Conservation (phyloP, 441 rosid genomes). For the Theobroma grandiflorum region DNA sequence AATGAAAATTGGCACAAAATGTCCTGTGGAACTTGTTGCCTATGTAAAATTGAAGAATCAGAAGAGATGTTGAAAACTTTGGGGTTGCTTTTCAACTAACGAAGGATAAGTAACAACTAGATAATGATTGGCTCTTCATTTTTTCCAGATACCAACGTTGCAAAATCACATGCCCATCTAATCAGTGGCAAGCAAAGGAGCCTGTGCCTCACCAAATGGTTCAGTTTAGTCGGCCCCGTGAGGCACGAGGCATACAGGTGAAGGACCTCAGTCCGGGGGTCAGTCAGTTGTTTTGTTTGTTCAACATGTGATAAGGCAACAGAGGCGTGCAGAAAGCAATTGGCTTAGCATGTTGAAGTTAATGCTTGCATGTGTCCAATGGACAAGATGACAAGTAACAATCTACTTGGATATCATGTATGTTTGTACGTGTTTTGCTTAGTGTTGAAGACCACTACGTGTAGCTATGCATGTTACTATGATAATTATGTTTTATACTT, state of each 20-base stretch:
- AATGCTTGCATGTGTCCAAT: too few species aligned
- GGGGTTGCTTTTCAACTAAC: background rate
- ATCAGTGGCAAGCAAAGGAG: slow-evolving; percentile 11
- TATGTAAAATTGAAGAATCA: background rate
- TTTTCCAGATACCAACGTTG: background rate
- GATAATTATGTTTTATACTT: too few species aligned
- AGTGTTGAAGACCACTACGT: too few species aligned
- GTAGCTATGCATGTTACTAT: too few species aligned
- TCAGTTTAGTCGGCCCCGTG: slow-evolving; percentile 15
- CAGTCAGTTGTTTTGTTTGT: background rate
- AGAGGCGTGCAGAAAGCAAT: slow-evolving; percentile 19
- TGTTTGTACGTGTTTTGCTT: too few species aligned
- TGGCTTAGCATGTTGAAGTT: background rate
- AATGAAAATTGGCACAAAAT: background rate
- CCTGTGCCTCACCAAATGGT: background rate
- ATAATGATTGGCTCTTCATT: background rate
- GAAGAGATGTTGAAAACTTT: background rate
- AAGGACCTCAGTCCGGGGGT: background rate
- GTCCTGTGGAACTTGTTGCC: background rate
- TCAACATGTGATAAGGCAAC: slow-evolving; percentile 10
- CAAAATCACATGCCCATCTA: background rate
- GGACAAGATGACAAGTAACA: too few species aligned
- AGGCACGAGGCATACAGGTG: slow-evolving; percentile 23
- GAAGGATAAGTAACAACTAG: background rate
- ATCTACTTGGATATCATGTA: too few species aligned